Evolutionary conservation across 257 asterid genomes (phyloP).

Genomic region (Solanum chaucha): DNA sequence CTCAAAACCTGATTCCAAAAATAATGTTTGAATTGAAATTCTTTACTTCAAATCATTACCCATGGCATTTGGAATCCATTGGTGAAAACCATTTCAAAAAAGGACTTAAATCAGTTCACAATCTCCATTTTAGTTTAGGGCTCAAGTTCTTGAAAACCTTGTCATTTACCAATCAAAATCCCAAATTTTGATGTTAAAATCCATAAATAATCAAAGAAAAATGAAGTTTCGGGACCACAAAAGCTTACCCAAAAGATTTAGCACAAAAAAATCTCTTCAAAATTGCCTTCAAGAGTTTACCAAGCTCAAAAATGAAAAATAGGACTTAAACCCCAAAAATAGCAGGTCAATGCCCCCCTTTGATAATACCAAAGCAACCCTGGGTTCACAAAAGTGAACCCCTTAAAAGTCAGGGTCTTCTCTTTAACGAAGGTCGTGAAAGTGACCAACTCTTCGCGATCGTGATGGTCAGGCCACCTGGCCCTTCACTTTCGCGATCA

Average conservation of each 20-base stretch:
- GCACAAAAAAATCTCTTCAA: neutral
- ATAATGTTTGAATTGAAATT: neutral
- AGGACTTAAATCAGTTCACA: no score
- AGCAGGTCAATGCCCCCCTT: neutral
- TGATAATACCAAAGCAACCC: neutral
- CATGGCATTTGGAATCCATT: no score
- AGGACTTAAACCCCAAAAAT: neutral
- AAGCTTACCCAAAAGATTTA: neutral
- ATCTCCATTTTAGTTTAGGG: no score
- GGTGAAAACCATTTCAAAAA: no score
- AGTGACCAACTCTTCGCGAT: neutral
- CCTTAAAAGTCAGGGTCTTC: neutral
- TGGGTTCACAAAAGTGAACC: neutral
- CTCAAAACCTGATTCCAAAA: neutral
- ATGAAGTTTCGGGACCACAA: neutral
- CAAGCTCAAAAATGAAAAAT: neutral
- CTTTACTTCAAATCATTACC: neutral
- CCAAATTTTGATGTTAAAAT: no score
- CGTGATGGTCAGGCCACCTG: neutral
- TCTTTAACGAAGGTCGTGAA: neutral
- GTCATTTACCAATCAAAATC: no score
- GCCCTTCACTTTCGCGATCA: neutral
- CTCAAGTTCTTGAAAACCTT: no score
- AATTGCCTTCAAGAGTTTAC: neutral
- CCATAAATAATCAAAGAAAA: no score